Base-by-base conservation (phyloP, 495 filamentous ascomycete genomes). In the Aspergillus steynii region DNA sequence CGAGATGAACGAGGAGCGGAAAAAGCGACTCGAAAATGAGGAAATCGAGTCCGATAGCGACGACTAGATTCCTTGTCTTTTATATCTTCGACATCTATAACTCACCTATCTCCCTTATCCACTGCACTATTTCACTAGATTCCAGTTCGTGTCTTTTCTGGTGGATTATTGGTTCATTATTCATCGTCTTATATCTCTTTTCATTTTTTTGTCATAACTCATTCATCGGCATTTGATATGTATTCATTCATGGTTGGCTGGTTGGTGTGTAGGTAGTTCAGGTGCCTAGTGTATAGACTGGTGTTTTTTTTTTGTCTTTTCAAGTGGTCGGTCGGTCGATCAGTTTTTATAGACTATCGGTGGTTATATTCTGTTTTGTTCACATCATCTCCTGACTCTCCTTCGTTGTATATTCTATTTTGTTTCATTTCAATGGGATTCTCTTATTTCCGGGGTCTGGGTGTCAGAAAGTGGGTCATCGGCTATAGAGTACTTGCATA, bases 1-100 rank as follows among this genome's bases (percentile, higher is more conserved):
- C 45, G 95, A 98, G 80, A 90, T 97, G 87, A 83, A 85, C 20
- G 92, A 96, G 76, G 92, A 96, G 62, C 85, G 86, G 62, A 77
- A 76, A 61, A 87, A 85, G 74, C 83, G 81, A 65, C 61, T 77
- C n/a, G 69, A 71, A 58, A 68, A 76, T 9, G 77, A 80, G 4
- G 69, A 73, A 27, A 67, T 73, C 26, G 75, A 77, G 50, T 80
- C 78, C 14, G 77, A 79, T 42, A 75, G 67, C 61, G 75, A 80
- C 26, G 46, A 56, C 20, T 59, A 45, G 15, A 54, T 54, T 46
- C 46, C 50, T 48, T 52, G 37, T 29, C 20, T 27, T 32, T 58
- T 49, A 29, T 27, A 15, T 56, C 28, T 47, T 56, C 6, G 26
- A 37, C 12, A 12, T 29, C 20, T 20, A 20, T 20, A 20, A 20